phyloP scores from a whole-genome alignment of 208 protist genomes.

The Crithidia sp. region DNA sequence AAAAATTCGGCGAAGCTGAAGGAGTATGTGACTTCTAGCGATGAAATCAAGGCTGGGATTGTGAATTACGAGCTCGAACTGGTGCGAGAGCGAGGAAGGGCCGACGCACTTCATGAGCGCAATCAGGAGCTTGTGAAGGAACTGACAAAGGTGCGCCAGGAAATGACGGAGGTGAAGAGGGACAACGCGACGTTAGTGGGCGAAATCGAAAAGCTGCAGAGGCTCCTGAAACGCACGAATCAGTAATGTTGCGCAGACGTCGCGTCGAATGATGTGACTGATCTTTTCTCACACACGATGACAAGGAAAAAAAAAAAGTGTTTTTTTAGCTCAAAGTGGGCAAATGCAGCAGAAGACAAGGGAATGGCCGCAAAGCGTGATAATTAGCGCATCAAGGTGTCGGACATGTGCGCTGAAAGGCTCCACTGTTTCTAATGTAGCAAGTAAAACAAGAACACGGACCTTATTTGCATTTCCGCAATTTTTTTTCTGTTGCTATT shows the following conservation, averaged over 20 bases:
- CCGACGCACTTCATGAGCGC: constrained; percentile 63
- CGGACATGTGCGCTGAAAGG: no score
- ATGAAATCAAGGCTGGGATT: constrained; percentile 48
- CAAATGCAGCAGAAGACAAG: no score
- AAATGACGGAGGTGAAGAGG: constrained; percentile 45
- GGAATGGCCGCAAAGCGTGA: no score
- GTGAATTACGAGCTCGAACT: constrained; percentile 88
- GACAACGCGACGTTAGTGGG: constrained; percentile 56
- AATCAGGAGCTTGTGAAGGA: constrained; percentile 79
- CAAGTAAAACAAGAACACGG: no score
- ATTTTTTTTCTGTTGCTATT: no score
- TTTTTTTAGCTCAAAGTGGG: no score
- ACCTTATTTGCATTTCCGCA: no score
- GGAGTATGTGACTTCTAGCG: constrained; percentile 37
- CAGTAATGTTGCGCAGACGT: constrained; percentile 7
- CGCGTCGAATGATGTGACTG: background rate
- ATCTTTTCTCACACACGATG: background rate
- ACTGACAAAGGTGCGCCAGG: constrained; percentile 52
- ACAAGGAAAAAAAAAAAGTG: background rate
- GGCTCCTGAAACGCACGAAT: constrained; percentile 35
- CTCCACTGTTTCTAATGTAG: no score
- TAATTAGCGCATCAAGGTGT: no score
- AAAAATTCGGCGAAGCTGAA: constrained; percentile 34
- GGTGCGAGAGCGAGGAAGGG: constrained; percentile 55
- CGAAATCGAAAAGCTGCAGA: constrained; percentile 68